Evolutionary conservation across 345 rosid species (phyloP), one percentile per base, ranked within the genome.

Genomic region (Firmiana major): DNA sequence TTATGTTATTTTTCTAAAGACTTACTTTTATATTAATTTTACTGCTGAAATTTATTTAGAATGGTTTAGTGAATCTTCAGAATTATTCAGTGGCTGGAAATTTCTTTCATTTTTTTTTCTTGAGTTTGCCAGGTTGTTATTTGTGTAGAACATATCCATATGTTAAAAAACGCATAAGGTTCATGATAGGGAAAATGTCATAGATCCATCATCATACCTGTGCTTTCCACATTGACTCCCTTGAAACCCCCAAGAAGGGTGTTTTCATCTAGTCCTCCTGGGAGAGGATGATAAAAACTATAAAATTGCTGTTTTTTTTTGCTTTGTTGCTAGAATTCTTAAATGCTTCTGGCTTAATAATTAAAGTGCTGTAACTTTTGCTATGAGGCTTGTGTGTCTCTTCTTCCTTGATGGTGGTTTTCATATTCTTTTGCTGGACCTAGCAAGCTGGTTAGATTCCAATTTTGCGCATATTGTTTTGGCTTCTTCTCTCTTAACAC

Each of bases 371-470:
- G 63, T 36, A 1, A 53, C 9, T 36, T 54, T 2, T 36, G 36
- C n/a, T 36, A 1, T 34, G 63, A 53, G n/a, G 63, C 62, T 55
- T 21, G 45, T 34, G 24, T n/a, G 0, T 53, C 51, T 21, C 11
- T 71, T 71, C n/a, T 71, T 54, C 42, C 48, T 71, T 16, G n/a
- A 43, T 21, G 74, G 9, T 36, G 21, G 45, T 71, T 68, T 43
- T 45, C 34, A 26, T 70, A 49, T 70, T 51, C 24, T 49, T 53
- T 70, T 16, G 19, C 15, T 49, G 24, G 38, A 69, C 54, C 26
- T 69, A 26, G 22, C 16, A 65, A 40, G 31, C 42, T 24, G 55
- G 43, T 49, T 7, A 31, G 43, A 70, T 49, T 48, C 59, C 15
- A 70, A 16, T 43, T 49, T 70, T 70, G 16, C 49, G 42, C 57